Conservation (phyloP, 345 rosid species). For the Moringa oleifera region DNA sequence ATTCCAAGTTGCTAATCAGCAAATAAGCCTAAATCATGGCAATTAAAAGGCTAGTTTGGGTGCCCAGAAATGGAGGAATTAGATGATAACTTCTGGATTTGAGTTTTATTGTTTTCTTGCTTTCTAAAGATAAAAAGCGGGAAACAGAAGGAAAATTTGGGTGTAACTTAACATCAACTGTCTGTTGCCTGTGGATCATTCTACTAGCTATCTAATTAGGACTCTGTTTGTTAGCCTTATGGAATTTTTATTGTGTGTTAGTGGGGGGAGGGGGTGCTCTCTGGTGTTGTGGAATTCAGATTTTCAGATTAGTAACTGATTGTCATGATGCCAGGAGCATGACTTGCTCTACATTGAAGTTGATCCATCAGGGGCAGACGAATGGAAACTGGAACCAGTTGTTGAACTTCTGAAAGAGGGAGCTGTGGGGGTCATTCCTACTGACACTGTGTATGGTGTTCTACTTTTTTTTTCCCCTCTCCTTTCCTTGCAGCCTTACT, state of each 20-base stretch:
- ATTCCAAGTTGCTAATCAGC: no score
- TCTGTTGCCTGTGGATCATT: no score
- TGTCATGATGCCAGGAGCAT: constrained; percentile 38
- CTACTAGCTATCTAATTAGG: background rate
- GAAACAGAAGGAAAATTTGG: no score
- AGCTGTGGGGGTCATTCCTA: constrained; percentile 94
- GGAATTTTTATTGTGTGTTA: no score
- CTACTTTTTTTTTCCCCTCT: background rate
- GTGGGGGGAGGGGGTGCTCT: background rate
- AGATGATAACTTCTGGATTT: no score
- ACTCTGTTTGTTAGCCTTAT: background rate
- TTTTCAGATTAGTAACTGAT: background rate
- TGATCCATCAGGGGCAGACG: constrained; percentile 62
- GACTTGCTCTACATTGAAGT: constrained; percentile 62
- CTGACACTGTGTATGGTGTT: constrained; percentile 64
- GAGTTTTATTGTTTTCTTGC: no score
- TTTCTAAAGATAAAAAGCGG: background rate
- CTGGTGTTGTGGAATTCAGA: background rate
- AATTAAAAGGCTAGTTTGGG: no score
- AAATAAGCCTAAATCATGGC: no score
- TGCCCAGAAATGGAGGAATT: no score
- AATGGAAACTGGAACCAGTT: constrained; percentile 66
- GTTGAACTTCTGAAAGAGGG: constrained; percentile 67
- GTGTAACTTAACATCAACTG: background rate
- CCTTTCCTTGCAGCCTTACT: no score